phyloP scores from a whole-genome alignment of 805 yeast genomes.

The Yamadazyma sp. region DNA sequence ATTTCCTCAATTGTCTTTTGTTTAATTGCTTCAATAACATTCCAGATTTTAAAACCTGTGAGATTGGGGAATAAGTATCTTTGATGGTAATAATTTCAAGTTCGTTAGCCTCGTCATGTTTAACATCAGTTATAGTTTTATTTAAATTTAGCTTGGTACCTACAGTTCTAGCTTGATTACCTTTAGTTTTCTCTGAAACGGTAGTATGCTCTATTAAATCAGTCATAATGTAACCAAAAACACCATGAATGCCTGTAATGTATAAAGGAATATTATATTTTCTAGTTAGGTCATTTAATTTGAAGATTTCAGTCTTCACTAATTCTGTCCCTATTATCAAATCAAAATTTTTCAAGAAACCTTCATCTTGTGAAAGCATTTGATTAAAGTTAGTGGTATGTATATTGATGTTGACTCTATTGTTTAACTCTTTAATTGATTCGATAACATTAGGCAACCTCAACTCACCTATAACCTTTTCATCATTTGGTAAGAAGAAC shows the following conservation, averaged over 20 bases:
- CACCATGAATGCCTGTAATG: conserved; percentile 67
- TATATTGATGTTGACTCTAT: conserved; percentile 61
- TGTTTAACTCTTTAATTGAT: conserved; percentile 71
- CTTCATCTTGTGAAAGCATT: conserved; percentile 14
- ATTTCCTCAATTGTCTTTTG: conserved; percentile 43
- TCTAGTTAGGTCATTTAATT: conserved; percentile 58
- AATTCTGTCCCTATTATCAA: conserved; percentile 76
- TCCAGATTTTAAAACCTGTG: conserved; percentile 30
- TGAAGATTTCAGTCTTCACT: conserved; percentile 33
- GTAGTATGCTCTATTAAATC: conserved; percentile 71
- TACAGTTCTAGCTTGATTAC: conserved; percentile 37
- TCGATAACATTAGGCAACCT: conserved; percentile 54
- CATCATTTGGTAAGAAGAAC: conserved; percentile 61
- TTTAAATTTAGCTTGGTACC: conserved; percentile 51
- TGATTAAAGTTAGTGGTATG: conserved; percentile 28
- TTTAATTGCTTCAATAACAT: conserved; percentile 40
- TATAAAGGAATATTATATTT: conserved; percentile 60
- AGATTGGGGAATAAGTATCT: conserved; percentile 37
- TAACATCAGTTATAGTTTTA: conserved; percentile 31
- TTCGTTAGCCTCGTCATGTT: conserved; percentile 31
- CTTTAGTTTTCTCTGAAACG: conserved; percentile 48
- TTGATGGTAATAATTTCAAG: conserved; percentile 41
- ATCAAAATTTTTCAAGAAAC: conserved; percentile 55
- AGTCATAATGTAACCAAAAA: conserved; percentile 76
- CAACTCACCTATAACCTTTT: conserved; percentile 50